Percentiles rank a stretch among this genome's conserved stretches.
phyloP scores from a whole-genome alignment of 345 rosid genomes.

The Sapria himalayana region DNA sequence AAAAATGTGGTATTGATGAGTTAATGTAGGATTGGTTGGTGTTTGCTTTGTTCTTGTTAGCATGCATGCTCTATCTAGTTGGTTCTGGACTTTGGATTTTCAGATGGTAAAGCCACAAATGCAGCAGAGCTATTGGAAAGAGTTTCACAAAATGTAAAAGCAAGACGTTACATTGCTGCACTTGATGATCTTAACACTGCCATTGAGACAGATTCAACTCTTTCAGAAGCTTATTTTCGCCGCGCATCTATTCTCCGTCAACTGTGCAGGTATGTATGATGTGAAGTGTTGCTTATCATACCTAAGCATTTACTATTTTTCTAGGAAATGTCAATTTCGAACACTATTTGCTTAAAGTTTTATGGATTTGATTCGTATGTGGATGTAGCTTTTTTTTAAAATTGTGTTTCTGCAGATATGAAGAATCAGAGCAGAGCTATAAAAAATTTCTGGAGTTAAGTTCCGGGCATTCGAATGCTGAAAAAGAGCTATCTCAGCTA shows the following conservation, averaged over 20 bases:
- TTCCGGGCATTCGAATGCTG: slow-evolving; percentile 51
- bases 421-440: slow-evolving; percentile 63
- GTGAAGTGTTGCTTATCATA: not conserved
- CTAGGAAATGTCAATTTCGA: not conserved
- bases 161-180: slow-evolving; percentile 69
- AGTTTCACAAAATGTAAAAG: slow-evolving; percentile 59
- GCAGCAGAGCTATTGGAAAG: slow-evolving; percentile 56
- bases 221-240: slow-evolving; percentile 66
- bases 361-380: too few species aligned
- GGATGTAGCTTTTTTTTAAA: too few species aligned
- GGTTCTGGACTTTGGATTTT: slow-evolving; percentile 5
- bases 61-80: too few species aligned
- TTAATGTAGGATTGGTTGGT: too few species aligned
- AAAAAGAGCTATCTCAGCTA: slow-evolving; percentile 85
- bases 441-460: slow-evolving; percentile 41
- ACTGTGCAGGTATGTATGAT: slow-evolving; percentile 48
- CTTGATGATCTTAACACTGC: slow-evolving; percentile 85
- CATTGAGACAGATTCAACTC: slow-evolving; percentile 69
- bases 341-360: not conserved
- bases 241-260: slow-evolving; percentile 74
- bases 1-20: too few species aligned
- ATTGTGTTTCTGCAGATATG: slow-evolving; percentile 29
- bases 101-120: slow-evolving; percentile 46
- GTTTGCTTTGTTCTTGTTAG: too few species aligned
- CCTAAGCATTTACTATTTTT: not conserved